A percentile compares a stretch with the other conserved stretches of the same genome.
These are phyloP conservation scores for Cryomyces antarcticus DNA, from an alignment of 495 filamentous ascomycete genomes.

Conservation along the genomic window DNA sequence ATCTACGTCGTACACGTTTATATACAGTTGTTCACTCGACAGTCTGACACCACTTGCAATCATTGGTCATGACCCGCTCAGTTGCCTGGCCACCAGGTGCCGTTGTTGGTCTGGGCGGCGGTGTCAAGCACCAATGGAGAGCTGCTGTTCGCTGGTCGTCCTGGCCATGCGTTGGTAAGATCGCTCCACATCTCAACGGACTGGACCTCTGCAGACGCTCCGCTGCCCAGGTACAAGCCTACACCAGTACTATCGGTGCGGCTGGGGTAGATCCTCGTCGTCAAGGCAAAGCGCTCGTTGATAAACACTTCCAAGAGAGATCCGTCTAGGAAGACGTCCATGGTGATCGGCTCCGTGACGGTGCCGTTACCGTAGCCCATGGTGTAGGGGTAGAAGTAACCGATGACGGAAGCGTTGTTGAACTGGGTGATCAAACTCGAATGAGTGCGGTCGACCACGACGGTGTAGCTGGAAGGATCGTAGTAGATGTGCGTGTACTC, in stretches of 20 bases:
- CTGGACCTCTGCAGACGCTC: slow-evolving; percentile 10
- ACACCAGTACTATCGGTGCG: slow-evolving; percentile 13
- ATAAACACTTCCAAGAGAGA: slow-evolving; percentile 18
- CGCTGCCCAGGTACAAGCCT: slow-evolving; percentile 13
- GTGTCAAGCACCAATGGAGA: slow-evolving; percentile 18
- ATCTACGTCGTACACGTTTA: too few species aligned
- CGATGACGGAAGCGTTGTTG: slow-evolving; percentile 12
- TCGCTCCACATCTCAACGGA: slow-evolving; percentile 10
- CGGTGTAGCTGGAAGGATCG: slow-evolving; percentile 14
- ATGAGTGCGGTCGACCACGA: slow-evolving; percentile 15
- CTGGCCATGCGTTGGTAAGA: slow-evolving; percentile 13
- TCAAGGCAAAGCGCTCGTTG: slow-evolving; percentile 19
- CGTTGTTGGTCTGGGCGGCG: slow-evolving; percentile 18
- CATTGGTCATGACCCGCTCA: background rate
- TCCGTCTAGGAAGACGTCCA: slow-evolving; percentile 19
- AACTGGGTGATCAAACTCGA: slow-evolving; percentile 13
- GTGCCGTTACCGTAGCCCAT: slow-evolving; percentile 1
- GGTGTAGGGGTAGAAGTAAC: slow-evolving; percentile 20
- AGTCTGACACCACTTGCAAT: too few species aligned
- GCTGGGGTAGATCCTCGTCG: slow-evolving; percentile 18
- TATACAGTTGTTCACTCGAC: too few species aligned
- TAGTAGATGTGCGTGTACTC: slow-evolving; percentile 20
- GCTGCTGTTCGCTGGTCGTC: slow-evolving; percentile 15
- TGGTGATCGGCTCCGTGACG: slow-evolving; percentile 10
- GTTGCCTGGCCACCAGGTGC: slow-evolving; percentile 19